phyloP scores from a whole-genome alignment of 1,284 basidiomycete genomes.

The Porogramme epimiltina region DNA sequence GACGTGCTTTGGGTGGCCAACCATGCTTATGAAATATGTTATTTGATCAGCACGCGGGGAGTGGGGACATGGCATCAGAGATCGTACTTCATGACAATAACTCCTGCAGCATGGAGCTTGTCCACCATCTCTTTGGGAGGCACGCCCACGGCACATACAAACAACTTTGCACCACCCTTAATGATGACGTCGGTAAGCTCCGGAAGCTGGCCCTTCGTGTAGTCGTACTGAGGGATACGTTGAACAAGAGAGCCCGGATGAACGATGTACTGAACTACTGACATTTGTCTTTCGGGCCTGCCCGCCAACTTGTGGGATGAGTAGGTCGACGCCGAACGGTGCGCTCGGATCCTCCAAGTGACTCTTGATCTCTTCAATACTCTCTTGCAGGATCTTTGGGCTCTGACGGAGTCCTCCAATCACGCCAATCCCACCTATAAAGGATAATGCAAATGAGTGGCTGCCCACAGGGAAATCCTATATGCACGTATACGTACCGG shows the following conservation, averaged over 20 bases:
- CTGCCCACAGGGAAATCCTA: not conserved
- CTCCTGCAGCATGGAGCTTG: constrained; percentile 76
- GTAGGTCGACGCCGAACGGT: constrained; percentile 82
- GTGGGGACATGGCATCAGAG: not conserved
- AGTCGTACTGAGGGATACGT: constrained; percentile 58
- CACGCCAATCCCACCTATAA: constrained; percentile 75
- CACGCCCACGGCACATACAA: constrained; percentile 85
- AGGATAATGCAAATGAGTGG: not conserved
- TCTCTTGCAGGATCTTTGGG: constrained; percentile 64
- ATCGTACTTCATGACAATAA: constrained; percentile 80
- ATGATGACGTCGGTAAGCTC: constrained; percentile 83
- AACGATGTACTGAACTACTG: constrained; percentile 22
- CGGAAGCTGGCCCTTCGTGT: constrained; percentile 74
- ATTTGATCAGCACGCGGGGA: not conserved
- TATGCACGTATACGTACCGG: constrained; percentile 43
- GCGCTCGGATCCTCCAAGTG: constrained; percentile 72
- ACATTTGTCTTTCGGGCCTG: constrained; percentile 83
- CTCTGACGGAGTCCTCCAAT: constrained; percentile 80
- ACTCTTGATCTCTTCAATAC: constrained; percentile 70
- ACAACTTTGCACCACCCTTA: constrained; percentile 71
- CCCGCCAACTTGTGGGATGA: constrained; percentile 80
- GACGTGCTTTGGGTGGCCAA: constrained; percentile 90
- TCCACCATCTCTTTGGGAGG: constrained; percentile 84
- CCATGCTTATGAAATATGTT: constrained; percentile 58
- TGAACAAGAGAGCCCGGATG: not conserved